These are phyloP conservation scores for Astrothelium macrocarpum DNA, from an alignment of 495 filamentous ascomycete genomes.

Conservation along the genomic window DNA sequence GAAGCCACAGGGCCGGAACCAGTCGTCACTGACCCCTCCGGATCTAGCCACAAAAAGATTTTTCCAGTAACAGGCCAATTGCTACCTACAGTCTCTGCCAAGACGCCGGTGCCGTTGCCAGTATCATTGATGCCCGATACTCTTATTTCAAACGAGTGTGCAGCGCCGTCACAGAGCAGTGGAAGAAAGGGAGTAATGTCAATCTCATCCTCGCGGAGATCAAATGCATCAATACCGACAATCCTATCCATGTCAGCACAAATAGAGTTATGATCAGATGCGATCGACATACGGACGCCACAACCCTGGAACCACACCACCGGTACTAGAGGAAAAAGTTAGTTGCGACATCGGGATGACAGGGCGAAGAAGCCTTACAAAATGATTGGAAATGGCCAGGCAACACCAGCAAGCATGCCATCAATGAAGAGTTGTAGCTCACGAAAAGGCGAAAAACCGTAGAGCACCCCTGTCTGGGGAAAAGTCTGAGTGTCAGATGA, in stretches of 20 bases:
- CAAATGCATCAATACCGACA: constrained; percentile 76
- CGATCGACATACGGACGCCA: constrained; percentile 50
- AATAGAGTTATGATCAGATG: background rate
- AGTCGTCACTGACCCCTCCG: constrained; percentile 41
- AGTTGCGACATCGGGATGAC: background rate
- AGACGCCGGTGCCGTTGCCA: constrained; percentile 36
- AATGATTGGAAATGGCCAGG: constrained; percentile 79
- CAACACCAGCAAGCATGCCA: constrained; percentile 62
- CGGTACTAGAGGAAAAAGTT: constrained; percentile 38
- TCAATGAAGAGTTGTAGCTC: constrained; percentile 78
- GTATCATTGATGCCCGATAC: constrained; percentile 55
- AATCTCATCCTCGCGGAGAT: constrained; percentile 71
- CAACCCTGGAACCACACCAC: constrained; percentile 69
- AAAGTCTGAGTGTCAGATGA: constrained; percentile 55
- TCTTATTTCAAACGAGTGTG: constrained; percentile 63
- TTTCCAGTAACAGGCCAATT: constrained; percentile 81
- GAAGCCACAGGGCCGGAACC: constrained; percentile 31
- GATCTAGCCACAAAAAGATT: constrained; percentile 63
- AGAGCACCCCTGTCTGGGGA: constrained; percentile 43
- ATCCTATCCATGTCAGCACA: constrained; percentile 30
- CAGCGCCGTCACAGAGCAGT: constrained; percentile 50
- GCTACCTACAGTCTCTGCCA: constrained; percentile 53
- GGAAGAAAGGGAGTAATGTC: constrained; percentile 75
- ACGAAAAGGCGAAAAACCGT: constrained; percentile 68
- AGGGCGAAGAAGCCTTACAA: constrained; percentile 36